These are phyloP conservation scores for Hebeloma cylindrosporum DNA, from an alignment of 768 basidiomycete genomes.

Conservation along the genomic window DNA sequence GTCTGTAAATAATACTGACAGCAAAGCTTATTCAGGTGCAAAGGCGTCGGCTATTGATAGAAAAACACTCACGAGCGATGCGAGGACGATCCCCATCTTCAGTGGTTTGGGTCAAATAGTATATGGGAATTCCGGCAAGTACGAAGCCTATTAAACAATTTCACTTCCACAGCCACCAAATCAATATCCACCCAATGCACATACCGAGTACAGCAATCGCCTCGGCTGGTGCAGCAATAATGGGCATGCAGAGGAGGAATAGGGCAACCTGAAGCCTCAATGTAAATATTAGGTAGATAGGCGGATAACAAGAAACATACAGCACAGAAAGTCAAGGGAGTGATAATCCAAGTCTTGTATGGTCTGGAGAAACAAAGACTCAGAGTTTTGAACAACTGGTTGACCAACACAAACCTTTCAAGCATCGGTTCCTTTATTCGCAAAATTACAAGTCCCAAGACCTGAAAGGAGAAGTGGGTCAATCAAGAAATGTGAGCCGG, in stretches of 20 bases:
- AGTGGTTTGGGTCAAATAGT: constrained; percentile 67
- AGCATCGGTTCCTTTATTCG: constrained; percentile 89
- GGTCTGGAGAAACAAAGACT: constrained; percentile 52
- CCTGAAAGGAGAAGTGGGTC: constrained; percentile 44
- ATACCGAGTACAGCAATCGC: constrained; percentile 84
- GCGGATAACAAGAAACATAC: constrained; percentile 42
- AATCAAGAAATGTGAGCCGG: not conserved
- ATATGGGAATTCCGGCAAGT: constrained; percentile 75
- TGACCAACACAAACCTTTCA: constrained; percentile 69
- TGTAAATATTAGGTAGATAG: not conserved
- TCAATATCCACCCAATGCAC: constrained; percentile 19
- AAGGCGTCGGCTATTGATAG: too few species aligned
- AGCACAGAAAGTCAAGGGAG: constrained; percentile 86
- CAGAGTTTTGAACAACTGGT: not conserved
- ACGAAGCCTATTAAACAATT: constrained; percentile 60
- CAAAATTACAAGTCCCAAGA: constrained; percentile 84
- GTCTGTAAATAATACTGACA: constrained; percentile 24
- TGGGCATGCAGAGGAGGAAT: constrained; percentile 91
- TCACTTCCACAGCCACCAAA: not conserved
- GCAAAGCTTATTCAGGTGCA: constrained; percentile 16
- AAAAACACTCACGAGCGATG: constrained; percentile 40
- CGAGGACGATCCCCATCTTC: constrained; percentile 41
- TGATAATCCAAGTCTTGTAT: constrained; percentile 89
- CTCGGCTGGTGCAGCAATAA: constrained; percentile 89
- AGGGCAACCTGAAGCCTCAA: constrained; percentile 64